These are phyloP conservation scores for Penicillium angulare DNA, from an alignment of 495 filamentous ascomycete species.

Conservation along the genomic window DNA sequence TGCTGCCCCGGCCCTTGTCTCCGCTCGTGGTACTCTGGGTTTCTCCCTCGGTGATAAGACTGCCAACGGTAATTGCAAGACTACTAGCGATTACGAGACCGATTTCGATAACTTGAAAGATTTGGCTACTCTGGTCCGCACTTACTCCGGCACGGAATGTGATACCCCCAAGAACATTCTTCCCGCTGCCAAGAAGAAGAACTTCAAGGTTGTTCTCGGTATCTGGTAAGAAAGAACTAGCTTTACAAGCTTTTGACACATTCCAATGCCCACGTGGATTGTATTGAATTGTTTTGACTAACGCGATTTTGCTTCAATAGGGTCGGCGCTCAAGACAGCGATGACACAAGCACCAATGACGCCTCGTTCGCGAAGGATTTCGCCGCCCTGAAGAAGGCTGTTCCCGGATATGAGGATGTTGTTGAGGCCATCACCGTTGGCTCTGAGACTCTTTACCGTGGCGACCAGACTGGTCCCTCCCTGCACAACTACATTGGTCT, in stretches of 20 bases:
- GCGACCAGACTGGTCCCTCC: slow-evolving; percentile 61
- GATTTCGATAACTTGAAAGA: slow-evolving; percentile 64
- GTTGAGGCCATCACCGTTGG: slow-evolving; percentile 78
- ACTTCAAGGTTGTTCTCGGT: slow-evolving; percentile 73
- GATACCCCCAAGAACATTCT: slow-evolving; percentile 64
- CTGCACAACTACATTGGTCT: slow-evolving; percentile 63
- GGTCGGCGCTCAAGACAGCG: slow-evolving; percentile 50
- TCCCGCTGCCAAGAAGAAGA: slow-evolving; percentile 67
- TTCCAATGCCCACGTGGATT: not conserved
- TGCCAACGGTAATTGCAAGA: slow-evolving; percentile 63
- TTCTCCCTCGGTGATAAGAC: slow-evolving; percentile 51
- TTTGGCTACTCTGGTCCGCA: slow-evolving; percentile 60
- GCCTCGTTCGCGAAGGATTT: slow-evolving; percentile 63
- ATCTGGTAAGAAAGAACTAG: slow-evolving; percentile 58
- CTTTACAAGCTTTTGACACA: not conserved
- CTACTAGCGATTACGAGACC: slow-evolving; percentile 57
- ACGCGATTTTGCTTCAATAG: slow-evolving; percentile 33
- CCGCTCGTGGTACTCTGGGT: slow-evolving; percentile 46
- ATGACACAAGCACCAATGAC: slow-evolving; percentile 40
- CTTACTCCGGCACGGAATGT: slow-evolving; percentile 66
- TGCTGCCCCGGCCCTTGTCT: slow-evolving; percentile 40
- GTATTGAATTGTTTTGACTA: too few species aligned
- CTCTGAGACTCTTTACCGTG: slow-evolving; percentile 74
- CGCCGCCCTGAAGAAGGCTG: slow-evolving; percentile 52
- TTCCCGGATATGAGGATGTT: slow-evolving; percentile 53